phyloP scores from a whole-genome alignment of 257 asterid genomes.

The Solanum sparsipilum region DNA sequence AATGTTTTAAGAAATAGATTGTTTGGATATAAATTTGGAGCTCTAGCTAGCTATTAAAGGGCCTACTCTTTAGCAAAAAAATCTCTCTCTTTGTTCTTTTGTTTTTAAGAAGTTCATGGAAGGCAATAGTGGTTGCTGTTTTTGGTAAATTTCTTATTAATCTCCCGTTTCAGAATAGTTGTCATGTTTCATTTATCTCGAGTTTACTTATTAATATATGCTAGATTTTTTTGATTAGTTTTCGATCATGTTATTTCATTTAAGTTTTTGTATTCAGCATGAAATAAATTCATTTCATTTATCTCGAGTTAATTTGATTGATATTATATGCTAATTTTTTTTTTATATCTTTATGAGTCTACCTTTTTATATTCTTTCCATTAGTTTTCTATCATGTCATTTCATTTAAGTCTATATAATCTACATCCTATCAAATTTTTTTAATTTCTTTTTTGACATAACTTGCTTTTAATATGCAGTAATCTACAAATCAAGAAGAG shows the following conservation, averaged over 20 bases:
- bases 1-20: neutral
- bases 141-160: neutral
- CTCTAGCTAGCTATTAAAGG: neutral
- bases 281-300: no score
- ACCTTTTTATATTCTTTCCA: no score
- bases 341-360: no score
- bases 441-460: neutral
- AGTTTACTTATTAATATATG: neutral
- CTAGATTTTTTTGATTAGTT: no score
- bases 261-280: no score
- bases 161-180: neutral
- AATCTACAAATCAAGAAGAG: slow-evolving; percentile 46
- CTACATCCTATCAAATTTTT: no score
- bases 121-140: neutral
- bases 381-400: no score
- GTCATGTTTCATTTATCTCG: neutral
- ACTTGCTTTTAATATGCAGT: slow-evolving; percentile 5
- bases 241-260: no score
- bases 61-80: neutral
- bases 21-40: neutral
- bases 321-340: no score
- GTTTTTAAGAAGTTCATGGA: neutral
- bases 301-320: no score
- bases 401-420: no score
- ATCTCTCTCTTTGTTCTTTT: neutral